Evolutionary conservation across 345 rosid genomes (phyloP), one percentile per base, ranked within the genome.

Genomic region (Sapria himalayana): DNA sequence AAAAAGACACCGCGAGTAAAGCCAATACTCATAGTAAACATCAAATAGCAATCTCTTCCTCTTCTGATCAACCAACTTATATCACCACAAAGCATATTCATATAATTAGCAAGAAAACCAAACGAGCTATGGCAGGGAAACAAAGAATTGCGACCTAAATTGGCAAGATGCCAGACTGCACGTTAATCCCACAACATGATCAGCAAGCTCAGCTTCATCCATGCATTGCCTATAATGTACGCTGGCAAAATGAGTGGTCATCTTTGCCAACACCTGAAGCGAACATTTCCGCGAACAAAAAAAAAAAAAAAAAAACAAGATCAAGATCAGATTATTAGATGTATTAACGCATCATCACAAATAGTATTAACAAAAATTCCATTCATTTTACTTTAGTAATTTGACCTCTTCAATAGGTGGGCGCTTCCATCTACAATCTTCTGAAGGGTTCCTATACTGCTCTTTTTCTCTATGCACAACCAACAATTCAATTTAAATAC

Each of bases 161-260:
- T 63, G 91, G 60, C 94, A 79, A 57, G 98, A 63, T 25, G 93
- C 98, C 20, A 89, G 59, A 63, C 79, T 82, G 50, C 64, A 64
- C 20, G 94, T 82, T 65, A 82, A 65, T 46, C 91, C 79, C 56
- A 67, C 81, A 50, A 76, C 48, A 58, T 89, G 93, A 51, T 82
- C 94, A 49, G 93, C 95, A 19, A 82, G 56, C 50, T 89, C 98
- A 58, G 91, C 85, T 71, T 89, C 94, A 58, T 89, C 93, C 48
- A 54, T 56, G 55, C 94, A 89, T 19, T 68, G 91, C 71, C 93
- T 69, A 34, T 79, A 71, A 70, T 74, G 91, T 38, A 82, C 82
- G 57, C 67, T 59, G 19, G 31, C 55, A 63, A 48, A 82, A 57
- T 71, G 78, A 31, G 86, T 71, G 41, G 77, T 72, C 55, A 89